These are phyloP conservation scores for Beauveria caledonica DNA, from an alignment of 2,329 filamentous ascomycete species.

Conservation along the genomic window DNA sequence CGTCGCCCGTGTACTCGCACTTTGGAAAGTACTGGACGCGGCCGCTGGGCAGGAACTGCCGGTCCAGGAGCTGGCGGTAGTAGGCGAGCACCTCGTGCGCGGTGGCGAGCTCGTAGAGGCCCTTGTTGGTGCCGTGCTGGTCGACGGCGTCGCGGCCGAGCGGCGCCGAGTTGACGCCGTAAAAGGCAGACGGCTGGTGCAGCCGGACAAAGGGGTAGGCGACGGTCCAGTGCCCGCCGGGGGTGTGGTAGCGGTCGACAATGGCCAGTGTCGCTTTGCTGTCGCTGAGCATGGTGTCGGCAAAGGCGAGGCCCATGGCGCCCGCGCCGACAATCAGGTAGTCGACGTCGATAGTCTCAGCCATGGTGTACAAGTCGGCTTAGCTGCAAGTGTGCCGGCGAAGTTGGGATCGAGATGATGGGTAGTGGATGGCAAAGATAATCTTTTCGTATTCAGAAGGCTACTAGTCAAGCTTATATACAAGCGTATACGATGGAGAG, in stretches of 20 bases:
- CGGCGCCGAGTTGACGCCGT: constrained; percentile 5
- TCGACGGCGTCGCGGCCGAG: neutral
- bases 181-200: constrained; percentile 3
- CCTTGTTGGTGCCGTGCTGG: constrained; percentile 5
- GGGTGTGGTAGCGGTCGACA: constrained; percentile 3
- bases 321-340: constrained; percentile 7
- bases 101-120: constrained; percentile 1
- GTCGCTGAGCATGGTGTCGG: constrained; percentile 6
- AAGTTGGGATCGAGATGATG: no score
- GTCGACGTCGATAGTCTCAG: neutral
- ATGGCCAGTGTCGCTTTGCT: constrained; percentile 4
- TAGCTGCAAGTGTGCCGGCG: no score
- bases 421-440: neutral
- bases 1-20: constrained; percentile 7
- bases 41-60: neutral
- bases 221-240: constrained; percentile 8
- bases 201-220: constrained; percentile 8
- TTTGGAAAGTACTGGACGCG: neutral
- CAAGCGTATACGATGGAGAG: neutral
- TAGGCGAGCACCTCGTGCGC: constrained; percentile 10
- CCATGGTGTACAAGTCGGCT: neutral
- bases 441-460: neutral
- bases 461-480: neutral
- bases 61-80: constrained; percentile 2
- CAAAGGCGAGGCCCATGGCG: constrained; percentile 7